phyloP scores from a whole-genome alignment of 495 filamentous ascomycete genomes.

The Penicillium bialowiezense region DNA sequence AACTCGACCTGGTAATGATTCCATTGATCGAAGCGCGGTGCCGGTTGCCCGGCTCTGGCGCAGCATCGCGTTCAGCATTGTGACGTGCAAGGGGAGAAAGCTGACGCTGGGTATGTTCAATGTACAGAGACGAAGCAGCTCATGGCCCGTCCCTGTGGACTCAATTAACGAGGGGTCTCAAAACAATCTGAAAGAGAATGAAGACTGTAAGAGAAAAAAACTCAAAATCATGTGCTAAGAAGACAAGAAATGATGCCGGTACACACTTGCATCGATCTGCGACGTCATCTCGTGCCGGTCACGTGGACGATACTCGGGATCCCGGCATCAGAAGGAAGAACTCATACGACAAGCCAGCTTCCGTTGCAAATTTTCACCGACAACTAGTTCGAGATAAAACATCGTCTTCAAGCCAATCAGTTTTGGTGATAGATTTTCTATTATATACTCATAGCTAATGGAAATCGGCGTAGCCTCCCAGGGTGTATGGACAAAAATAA shows the following conservation, averaged over 20 bases:
- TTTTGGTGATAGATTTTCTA: slow-evolving; percentile 12
- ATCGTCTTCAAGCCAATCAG: too few relatives aligned
- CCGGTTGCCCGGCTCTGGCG: slow-evolving; percentile 36
- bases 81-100: slow-evolving; percentile 12
- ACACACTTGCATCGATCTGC: neutral
- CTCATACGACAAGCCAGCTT: slow-evolving; percentile 2
- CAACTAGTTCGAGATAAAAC: slow-evolving; percentile 4
- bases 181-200: neutral
- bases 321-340: slow-evolving; percentile 12
- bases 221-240: neutral
- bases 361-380: slow-evolving; percentile 5
- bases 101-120: slow-evolving; percentile 13
- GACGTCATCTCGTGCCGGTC: slow-evolving; percentile 21
- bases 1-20: slow-evolving; percentile 21
- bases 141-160: slow-evolving; percentile 8
- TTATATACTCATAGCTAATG: slow-evolving; percentile 22
- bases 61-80: slow-evolving; percentile 38
- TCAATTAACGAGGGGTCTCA: slow-evolving; percentile 3
- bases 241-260: neutral
- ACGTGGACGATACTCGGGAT: slow-evolving; percentile 16
- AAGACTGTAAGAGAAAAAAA: neutral
- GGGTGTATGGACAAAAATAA: neutral
- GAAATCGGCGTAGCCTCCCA: too few relatives aligned
- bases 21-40: slow-evolving; percentile 32
- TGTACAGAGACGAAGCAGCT: slow-evolving; percentile 12